Conservation (phyloP, 768 basidiomycete genomes). For the Hygrocybe punicea region DNA sequence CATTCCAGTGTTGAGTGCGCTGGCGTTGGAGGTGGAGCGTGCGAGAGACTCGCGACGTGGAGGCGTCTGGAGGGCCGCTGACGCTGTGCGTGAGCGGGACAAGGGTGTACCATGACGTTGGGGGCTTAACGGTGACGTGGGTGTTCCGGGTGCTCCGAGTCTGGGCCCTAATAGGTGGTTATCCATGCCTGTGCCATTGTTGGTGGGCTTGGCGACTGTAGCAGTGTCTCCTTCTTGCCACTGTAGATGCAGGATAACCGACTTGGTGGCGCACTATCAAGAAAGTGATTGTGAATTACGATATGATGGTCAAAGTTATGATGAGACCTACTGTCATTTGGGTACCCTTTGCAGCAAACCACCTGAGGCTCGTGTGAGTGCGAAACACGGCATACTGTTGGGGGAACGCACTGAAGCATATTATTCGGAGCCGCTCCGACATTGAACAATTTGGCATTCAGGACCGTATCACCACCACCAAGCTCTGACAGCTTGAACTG, state of each 20-base stretch:
- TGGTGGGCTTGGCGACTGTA: neutral
- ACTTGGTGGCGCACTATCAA: constrained; percentile 80
- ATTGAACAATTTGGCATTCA: constrained; percentile 66
- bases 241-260: constrained; percentile 77
- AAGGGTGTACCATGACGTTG: constrained; percentile 14
- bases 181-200: neutral
- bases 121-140: neutral
- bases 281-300: neutral
- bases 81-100: constrained; percentile 45
- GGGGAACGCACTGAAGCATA: constrained; percentile 67
- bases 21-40: constrained; percentile 21
- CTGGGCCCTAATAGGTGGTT: neutral
- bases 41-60: constrained; percentile 39
- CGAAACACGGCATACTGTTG: neutral
- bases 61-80: constrained; percentile 46
- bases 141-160: neutral
- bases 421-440: constrained; percentile 81
- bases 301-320: neutral
- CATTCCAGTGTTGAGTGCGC: constrained; percentile 31
- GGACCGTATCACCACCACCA: constrained; percentile 60
- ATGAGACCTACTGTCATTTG: constrained; percentile 75
- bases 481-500: constrained; percentile 86
- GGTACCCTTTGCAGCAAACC: constrained; percentile 87
- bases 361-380: constrained; percentile 39
- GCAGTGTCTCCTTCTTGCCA: constrained; percentile 69